Percentiles rank a stretch among this genome's conserved stretches.
phyloP scores from a whole-genome alignment of 2,329 filamentous ascomycete genomes.

The Ophiobolus disseminans region DNA sequence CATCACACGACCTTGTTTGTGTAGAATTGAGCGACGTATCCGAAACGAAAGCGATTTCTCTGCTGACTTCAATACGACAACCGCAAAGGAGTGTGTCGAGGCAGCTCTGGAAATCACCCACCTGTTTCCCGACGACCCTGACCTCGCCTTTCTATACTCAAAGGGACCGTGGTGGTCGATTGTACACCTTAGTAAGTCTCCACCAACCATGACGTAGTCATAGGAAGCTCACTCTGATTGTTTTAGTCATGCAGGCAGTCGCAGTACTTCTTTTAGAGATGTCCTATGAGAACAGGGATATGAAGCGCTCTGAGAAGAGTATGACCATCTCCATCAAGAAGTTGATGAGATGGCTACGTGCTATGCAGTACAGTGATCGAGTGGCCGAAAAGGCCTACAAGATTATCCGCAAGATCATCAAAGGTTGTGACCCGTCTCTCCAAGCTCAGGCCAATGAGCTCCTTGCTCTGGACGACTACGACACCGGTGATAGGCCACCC shows the following conservation, averaged over 20 bases:
- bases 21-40: conserved; percentile 39
- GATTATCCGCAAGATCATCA: conserved; percentile 24
- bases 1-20: conserved; percentile 50
- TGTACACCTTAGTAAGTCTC: conserved; percentile 39
- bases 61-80: conserved; percentile 41
- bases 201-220: fast-evolving
- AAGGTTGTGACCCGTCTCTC: conserved; percentile 18
- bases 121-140: conserved; percentile 41
- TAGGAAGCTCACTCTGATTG: background rate
- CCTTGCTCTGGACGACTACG: conserved; percentile 2
- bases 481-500: too few relatives aligned
- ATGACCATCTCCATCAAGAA: conserved; percentile 43
- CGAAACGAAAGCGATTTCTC: conserved; percentile 31
- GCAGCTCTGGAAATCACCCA: conserved; percentile 42
- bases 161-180: conserved; percentile 52
- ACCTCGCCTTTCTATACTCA: conserved; percentile 35
- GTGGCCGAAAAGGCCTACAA: conserved; percentile 42
- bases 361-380: conserved; percentile 36
- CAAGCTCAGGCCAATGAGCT: conserved; percentile 21
- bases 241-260: conserved; percentile 47
- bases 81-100: conserved; percentile 42
- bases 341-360: conserved; percentile 42
- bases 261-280: conserved; percentile 49
- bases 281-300: conserved; percentile 36
- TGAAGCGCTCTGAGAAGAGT: conserved; percentile 29